A percentile compares a stretch with the other conserved stretches of the same genome.
These are phyloP conservation scores for Metschnikowia matae DNA, from an alignment of 805 yeast species.

Conservation along the genomic window DNA sequence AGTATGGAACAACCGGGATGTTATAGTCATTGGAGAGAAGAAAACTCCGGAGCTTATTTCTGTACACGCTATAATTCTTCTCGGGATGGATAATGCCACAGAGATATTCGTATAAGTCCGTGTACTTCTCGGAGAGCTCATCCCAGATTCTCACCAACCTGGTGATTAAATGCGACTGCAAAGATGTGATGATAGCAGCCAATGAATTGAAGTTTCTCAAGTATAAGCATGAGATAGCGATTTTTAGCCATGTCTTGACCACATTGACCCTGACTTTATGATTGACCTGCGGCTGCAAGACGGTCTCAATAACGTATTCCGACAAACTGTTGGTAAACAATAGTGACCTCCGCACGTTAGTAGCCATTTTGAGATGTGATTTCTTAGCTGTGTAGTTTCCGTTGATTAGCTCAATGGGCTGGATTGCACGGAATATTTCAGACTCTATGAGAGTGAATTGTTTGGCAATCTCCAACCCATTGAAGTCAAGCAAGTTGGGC, in stretches of 20 bases:
- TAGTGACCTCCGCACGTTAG: conserved; percentile 58
- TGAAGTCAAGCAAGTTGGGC: conserved; percentile 51
- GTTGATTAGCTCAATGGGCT: conserved; percentile 62
- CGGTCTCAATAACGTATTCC: conserved; percentile 67
- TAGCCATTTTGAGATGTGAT: conserved; percentile 54
- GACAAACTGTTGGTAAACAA: conserved; percentile 69
- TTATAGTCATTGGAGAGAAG: conserved; percentile 45
- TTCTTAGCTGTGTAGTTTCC: conserved; percentile 60
- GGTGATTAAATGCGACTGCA: conserved; percentile 69
- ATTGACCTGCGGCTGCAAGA: conserved; percentile 50
- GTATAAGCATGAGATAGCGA: conserved; percentile 68
- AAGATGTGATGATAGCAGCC: conserved; percentile 72
- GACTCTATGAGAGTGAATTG: conserved; percentile 73
- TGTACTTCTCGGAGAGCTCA: conserved; percentile 54
- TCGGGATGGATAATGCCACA: conserved; percentile 70
- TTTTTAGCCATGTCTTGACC: conserved; percentile 67
- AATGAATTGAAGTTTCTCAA: conserved; percentile 73
- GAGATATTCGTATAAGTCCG: conserved; percentile 58
- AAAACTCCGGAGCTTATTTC: conserved; percentile 57
- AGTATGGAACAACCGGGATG: conserved; percentile 71
- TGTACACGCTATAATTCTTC: conserved; percentile 65
- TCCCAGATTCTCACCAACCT: conserved; percentile 60
- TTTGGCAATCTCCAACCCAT: conserved; percentile 72
- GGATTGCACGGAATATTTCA: conserved; percentile 56
- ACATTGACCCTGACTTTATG: conserved; percentile 50